Evolutionary conservation across 169 alveolate species (phyloP).

Genomic region (Eimeria acervulina): DNA sequence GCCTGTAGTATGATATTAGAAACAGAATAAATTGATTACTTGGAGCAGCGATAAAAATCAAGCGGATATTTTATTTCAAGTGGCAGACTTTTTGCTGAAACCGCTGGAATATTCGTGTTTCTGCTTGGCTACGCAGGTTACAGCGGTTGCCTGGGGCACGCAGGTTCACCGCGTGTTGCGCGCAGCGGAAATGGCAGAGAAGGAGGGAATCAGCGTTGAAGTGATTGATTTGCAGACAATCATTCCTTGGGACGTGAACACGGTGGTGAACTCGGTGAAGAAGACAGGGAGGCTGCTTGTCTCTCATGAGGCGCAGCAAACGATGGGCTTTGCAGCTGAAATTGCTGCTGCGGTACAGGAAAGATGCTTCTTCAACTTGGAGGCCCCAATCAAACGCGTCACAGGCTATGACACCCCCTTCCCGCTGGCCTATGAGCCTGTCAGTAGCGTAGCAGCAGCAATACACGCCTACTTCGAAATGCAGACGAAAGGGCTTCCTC

Average conservation of each 20-base stretch:
- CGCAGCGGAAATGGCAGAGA: conserved; percentile 95
- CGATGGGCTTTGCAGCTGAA: conserved; percentile 96
- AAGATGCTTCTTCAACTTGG: conserved; percentile 95
- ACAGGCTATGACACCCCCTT: conserved; percentile 98
- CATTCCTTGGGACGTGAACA: conserved; percentile 97
- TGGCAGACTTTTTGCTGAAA: background rate
- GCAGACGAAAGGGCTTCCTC: background rate
- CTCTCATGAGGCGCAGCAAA: conserved; percentile 97
- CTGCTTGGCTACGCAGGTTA: conserved; percentile 82
- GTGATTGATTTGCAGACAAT: conserved; percentile 97
- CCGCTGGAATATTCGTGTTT: background rate
- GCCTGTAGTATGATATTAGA: too few species aligned
- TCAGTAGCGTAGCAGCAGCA: background rate
- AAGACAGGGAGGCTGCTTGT: conserved; percentile 96
- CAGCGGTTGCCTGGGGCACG: conserved; percentile 94
- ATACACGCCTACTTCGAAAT: background rate
- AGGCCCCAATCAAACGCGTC: conserved; percentile 97
- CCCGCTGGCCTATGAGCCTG: conserved; percentile 96
- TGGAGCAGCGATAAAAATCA: too few species aligned
- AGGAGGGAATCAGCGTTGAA: conserved; percentile 95
- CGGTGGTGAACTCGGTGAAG: conserved; percentile 94
- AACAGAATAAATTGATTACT: too few species aligned
- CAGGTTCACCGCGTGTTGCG: conserved; percentile 91
- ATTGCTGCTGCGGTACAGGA: conserved; percentile 95
- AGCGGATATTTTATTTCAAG: too few species aligned